These are phyloP conservation scores for Camellia japonica DNA, from an alignment of 148 eudicot species.

Conservation along the genomic window DNA sequence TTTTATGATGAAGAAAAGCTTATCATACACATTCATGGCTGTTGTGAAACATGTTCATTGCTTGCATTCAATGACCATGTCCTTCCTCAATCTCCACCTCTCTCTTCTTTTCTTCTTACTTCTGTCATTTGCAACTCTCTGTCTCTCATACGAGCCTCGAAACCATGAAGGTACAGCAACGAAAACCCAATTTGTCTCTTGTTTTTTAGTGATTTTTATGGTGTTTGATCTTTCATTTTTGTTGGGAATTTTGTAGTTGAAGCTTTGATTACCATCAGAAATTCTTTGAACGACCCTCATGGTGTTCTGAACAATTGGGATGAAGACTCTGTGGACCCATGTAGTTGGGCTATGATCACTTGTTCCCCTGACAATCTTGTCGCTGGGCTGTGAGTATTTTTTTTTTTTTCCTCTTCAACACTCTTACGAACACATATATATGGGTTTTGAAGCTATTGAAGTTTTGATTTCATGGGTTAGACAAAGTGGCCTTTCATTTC, in stretches of 20 bases:
- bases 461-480: not conserved
- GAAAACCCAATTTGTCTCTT: not conserved
- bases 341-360: constrained; percentile 98
- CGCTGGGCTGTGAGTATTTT: constrained; percentile 54
- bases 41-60: constrained; percentile 9
- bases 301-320: constrained; percentile 86
- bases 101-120: constrained; percentile 19
- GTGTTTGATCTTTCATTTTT: not conserved
- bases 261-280: constrained; percentile 70
- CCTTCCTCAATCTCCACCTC: constrained; percentile 9
- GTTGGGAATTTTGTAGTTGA: constrained; percentile 43
- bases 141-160: constrained; percentile 61
- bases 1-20: too few relatives aligned
- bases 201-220: not conserved
- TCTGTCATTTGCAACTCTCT: constrained; percentile 25
- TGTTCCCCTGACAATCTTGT: constrained; percentile 80
- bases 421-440: not conserved
- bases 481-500: too few relatives aligned
- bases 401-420: not conserved
- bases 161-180: constrained; percentile 66
- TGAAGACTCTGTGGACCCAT: constrained; percentile 94
- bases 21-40: not conserved
- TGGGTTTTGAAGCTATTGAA: not conserved
- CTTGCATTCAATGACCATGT: constrained; percentile 22
- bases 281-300: constrained; percentile 62